Conservation (phyloP, 495 filamentous ascomycete genomes). For the Melanomma pulvis-pyrius region DNA sequence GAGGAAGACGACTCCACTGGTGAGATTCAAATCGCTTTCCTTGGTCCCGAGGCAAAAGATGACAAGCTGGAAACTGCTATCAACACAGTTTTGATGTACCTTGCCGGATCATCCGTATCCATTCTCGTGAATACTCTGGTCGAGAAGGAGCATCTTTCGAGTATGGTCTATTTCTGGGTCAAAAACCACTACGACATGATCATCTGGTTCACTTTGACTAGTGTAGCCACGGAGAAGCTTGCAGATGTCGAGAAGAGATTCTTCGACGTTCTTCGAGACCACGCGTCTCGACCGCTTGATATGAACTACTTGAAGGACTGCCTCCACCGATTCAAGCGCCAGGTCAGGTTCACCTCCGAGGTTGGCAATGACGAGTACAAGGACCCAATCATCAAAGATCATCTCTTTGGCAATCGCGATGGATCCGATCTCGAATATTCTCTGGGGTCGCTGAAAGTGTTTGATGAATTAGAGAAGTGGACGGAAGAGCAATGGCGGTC, state of each 20-base stretch:
- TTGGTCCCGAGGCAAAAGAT: constrained; percentile 80
- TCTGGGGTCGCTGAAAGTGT: constrained; percentile 68
- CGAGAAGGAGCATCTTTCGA: constrained; percentile 89
- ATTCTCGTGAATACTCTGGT: constrained; percentile 89
- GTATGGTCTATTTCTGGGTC: constrained; percentile 72
- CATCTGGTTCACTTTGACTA: constrained; percentile 78
- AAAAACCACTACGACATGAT: constrained; percentile 79
- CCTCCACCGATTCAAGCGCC: constrained; percentile 73
- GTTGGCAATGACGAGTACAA: constrained; percentile 73
- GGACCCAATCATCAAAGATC: constrained; percentile 82
- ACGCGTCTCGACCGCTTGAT: constrained; percentile 76
- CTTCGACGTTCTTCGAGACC: constrained; percentile 78
- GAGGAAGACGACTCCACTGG: constrained; percentile 95
- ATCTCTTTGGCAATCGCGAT: constrained; percentile 84
- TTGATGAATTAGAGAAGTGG: constrained; percentile 79
- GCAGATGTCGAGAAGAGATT: constrained; percentile 81
- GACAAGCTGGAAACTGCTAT: constrained; percentile 55
- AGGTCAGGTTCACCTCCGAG: constrained; percentile 79
- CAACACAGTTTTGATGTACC: constrained; percentile 75
- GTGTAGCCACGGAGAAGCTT: constrained; percentile 85
- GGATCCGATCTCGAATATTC: constrained; percentile 72
- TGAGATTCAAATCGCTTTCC: constrained; percentile 78
- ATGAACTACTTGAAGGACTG: constrained; percentile 89
- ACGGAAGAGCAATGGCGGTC: constrained; percentile 77
- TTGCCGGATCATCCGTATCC: constrained; percentile 89